These are phyloP conservation scores for Kazachstania viticola DNA, from an alignment of 805 yeast species.

Conservation along the genomic window DNA sequence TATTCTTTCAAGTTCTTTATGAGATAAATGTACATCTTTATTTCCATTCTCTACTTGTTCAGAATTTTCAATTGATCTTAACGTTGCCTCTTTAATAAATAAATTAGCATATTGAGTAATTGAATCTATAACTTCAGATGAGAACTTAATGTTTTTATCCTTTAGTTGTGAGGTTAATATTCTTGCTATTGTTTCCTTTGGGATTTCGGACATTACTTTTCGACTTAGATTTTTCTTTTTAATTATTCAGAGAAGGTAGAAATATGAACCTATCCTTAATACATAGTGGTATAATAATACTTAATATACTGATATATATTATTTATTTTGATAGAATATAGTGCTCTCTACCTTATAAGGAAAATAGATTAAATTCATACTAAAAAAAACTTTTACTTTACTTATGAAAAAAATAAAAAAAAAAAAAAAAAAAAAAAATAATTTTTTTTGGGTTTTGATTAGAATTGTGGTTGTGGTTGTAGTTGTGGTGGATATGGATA, in stretches of 20 bases:
- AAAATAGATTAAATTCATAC: background rate
- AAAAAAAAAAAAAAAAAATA: background rate
- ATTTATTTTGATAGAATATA: too few relatives aligned
- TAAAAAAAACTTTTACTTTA: background rate
- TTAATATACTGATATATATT: too few relatives aligned
- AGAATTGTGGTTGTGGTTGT: constrained; percentile 6
- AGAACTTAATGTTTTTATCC: constrained; percentile 12
- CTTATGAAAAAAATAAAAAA: background rate
- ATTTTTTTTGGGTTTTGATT: background rate
- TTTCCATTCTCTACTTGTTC: constrained; percentile 4
- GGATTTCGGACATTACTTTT: too few relatives aligned
- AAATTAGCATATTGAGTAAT: constrained; percentile 19
- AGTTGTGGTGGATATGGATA: constrained; percentile 22
- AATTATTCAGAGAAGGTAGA: too few relatives aligned
- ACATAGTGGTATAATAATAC: too few relatives aligned
- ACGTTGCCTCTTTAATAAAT: constrained; percentile 21
- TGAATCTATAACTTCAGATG: constrained; percentile 12
- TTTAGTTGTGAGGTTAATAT: constrained; percentile 13
- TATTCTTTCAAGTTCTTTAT: constrained; percentile 21
- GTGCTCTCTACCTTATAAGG: too few relatives aligned
- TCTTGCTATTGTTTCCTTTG: constrained; percentile 7
- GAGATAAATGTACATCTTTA: constrained; percentile 9
- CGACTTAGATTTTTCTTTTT: too few relatives aligned
- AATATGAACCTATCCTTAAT: too few relatives aligned
- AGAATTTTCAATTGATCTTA: constrained; percentile 20